phyloP scores from a whole-genome alignment of 31 red algal species.

The Asparagopsis taxiformis region DNA sequence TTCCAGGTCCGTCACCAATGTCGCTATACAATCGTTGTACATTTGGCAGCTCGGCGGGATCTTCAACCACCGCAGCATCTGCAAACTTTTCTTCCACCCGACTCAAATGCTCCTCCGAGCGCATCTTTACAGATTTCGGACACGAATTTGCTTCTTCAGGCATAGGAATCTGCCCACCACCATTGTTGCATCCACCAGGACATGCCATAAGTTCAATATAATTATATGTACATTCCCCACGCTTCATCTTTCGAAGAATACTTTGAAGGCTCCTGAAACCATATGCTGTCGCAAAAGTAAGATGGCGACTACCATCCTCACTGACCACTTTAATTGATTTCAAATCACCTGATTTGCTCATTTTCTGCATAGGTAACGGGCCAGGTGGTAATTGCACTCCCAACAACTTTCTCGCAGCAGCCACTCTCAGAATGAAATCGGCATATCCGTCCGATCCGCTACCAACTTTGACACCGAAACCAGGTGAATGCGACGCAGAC shows the following conservation, averaged over 20 bases:
- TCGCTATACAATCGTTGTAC: constrained; percentile 22
- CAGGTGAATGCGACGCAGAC: not conserved
- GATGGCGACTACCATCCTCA: constrained; percentile 12
- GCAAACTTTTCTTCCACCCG: constrained; percentile 12
- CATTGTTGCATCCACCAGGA: constrained; percentile 89
- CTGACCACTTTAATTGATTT: constrained; percentile 19
- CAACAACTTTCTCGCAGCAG: constrained; percentile 37
- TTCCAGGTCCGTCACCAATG: not conserved
- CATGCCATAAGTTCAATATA: constrained; percentile 95
- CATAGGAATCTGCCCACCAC: constrained; percentile 66
- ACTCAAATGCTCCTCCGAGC: constrained; percentile 20
- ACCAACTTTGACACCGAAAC: constrained; percentile 45
- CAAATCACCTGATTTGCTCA: constrained; percentile 46
- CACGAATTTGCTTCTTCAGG: not conserved
- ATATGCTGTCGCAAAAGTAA: constrained; percentile 79
- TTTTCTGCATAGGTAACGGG: constrained; percentile 29
- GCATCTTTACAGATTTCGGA: constrained; percentile 7
- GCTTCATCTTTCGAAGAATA: constrained; percentile 62
- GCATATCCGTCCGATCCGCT: constrained; percentile 72
- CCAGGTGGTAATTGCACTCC: constrained; percentile 25
- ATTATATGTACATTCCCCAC: constrained; percentile 49
- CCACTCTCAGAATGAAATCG: constrained; percentile 51
- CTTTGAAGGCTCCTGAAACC: constrained; percentile 87
- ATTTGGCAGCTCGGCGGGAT: not conserved
- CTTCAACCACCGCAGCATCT: constrained; percentile 14